Base-by-base conservation (phyloP, 1,139 yeast species). In the Schwanniomyces etchellsii region DNA sequence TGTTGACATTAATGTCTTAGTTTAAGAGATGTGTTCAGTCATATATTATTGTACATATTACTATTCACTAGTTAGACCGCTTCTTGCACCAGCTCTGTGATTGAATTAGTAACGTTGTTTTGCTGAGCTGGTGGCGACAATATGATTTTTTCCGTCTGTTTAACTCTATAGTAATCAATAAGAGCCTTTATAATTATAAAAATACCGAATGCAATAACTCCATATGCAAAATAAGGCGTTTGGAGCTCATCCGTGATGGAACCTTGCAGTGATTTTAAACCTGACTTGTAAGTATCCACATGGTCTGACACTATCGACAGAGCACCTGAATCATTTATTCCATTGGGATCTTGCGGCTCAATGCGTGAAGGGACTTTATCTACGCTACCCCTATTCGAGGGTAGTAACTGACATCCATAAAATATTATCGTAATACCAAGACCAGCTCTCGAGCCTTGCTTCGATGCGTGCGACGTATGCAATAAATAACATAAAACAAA, bases 391-490 rank as follows among this genome's bases (percentile, higher is more conserved):
- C 67, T 64, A 42, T 69, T 67, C 21, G 72, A 62, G 1, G 96
- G 94, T 21, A 81, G 65, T 60, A 86, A 68, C 32, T 74, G 70
- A 52, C 75, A 80, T 2, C 95, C 95, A 44, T 80, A 78, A 39
- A 82, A 75, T 28, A 89, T 65, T 43, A 93, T 73, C 0, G 96
- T 88, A 34, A 85, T 55, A 2, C 98, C 98, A 34, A 91, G 63
- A 1, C 99, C 99, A 10, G 91, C 84, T 37, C 96, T 68, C 2
- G 97, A 81, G 5, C 99, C 99, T 46, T 89, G 91, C 50, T 86
- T 86, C 4, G 97, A 96, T 5, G 97, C 97, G 51, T 91, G 98
- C 2, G 96, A 85, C 1, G 98, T 89, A 57, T 91, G 98, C 34
- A 93, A 64, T 29, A 91, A 63, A 53, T 89, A 91, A 15, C 98